These are phyloP conservation scores for Cryptosporidium meleagridis DNA, from an alignment of 169 alveolate species.

Conservation along the genomic window DNA sequence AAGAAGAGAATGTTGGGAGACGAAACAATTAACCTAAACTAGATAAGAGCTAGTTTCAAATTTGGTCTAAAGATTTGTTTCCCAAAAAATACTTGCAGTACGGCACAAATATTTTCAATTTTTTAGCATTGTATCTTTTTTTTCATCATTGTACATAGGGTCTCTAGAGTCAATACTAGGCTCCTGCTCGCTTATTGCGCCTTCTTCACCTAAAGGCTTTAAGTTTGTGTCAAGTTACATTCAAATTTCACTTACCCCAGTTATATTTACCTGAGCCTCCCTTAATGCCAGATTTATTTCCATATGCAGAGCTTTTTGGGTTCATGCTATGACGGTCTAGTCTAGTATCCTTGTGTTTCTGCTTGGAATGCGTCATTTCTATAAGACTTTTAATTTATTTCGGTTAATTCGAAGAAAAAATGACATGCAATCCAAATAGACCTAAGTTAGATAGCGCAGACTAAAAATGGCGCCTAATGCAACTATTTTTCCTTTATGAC, in stretches of 20 bases:
- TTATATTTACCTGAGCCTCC: conserved; percentile 67
- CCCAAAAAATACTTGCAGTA: background rate
- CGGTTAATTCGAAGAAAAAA: background rate
- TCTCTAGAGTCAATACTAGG: conserved; percentile 8
- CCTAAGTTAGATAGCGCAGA: background rate
- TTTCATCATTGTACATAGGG: conserved; percentile 62
- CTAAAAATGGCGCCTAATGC: conserved; percentile 12
- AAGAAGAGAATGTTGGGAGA: background rate
- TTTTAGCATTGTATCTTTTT: background rate
- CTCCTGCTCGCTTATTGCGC: background rate
- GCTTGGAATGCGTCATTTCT: conserved; percentile 32
- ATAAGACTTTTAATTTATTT: background rate
- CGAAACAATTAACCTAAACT: background rate
- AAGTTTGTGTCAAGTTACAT: background rate
- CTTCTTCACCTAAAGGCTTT: conserved; percentile 24
- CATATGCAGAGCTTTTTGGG: conserved; percentile 71
- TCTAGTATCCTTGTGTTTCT: conserved; percentile 52
- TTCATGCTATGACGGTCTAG: conserved; percentile 68
- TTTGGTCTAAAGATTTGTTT: background rate
- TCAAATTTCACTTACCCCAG: conserved; percentile 56
- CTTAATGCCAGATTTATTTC: conserved; percentile 61
- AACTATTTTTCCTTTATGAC: background rate
- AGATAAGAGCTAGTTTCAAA: background rate
- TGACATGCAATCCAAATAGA: conserved; percentile 8
- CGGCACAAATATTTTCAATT: background rate